These are phyloP conservation scores for Paraurostyla sp. DNA, from an alignment of 73 alveolate genomes.

Conservation along the genomic window DNA sequence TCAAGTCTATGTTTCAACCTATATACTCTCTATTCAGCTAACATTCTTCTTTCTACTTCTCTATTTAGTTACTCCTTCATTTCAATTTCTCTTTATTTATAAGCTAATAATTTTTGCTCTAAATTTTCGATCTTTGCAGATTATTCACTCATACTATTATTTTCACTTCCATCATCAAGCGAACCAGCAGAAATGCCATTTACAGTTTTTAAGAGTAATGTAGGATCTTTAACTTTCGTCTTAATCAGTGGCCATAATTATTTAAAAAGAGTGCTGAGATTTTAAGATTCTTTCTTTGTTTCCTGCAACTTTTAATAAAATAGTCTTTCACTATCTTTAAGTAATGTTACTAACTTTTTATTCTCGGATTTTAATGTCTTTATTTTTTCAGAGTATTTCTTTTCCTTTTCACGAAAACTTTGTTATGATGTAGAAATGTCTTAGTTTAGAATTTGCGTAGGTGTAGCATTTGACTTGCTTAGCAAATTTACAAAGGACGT, in stretches of 20 bases:
- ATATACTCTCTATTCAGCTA: not conserved
- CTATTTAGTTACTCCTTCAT: not conserved
- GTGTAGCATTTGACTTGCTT: not conserved
- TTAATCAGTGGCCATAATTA: constrained; percentile 27
- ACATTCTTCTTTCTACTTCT: not conserved
- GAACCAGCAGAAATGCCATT: not conserved
- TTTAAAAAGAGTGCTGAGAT: not conserved
- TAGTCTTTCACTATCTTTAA: constrained; percentile 18
- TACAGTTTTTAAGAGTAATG: not conserved
- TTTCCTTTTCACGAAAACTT: not conserved
- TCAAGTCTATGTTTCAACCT: not conserved
- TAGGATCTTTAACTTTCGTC: not conserved
- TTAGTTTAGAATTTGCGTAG: not conserved
- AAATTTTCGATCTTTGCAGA: not conserved
- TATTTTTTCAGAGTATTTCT: constrained; percentile 3
- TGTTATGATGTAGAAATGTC: not conserved
- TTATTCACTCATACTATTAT: not conserved
- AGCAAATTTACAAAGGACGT: constrained; percentile 11
- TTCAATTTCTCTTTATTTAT: not conserved
- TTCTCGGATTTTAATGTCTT: constrained; percentile 28
- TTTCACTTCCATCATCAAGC: not conserved
- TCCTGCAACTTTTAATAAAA: constrained; percentile 17
- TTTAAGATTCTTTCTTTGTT: constrained; percentile 48
- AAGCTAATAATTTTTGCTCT: not conserved
- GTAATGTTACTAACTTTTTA: not conserved